Percentiles rank a stretch among this genome's conserved stretches.
Conservation (phyloP, 2,329 filamentous ascomycete genomes). For the Apiospora pterosperma region DNA sequence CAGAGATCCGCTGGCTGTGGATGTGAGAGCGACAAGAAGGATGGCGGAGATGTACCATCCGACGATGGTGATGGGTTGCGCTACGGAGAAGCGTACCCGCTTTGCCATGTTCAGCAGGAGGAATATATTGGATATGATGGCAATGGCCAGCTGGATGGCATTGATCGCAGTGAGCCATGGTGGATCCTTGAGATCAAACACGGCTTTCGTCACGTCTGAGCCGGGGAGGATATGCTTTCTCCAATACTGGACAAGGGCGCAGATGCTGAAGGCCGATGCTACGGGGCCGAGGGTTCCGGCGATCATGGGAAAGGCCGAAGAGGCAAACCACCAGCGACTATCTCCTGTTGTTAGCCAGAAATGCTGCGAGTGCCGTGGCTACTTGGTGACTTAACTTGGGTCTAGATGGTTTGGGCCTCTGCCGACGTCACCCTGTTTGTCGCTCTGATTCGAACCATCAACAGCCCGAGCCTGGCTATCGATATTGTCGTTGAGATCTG, state of each 20-base stretch:
- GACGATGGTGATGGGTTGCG: slow-evolving; percentile 78
- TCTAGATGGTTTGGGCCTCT: slow-evolving; percentile 40
- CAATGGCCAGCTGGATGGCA: slow-evolving; percentile 70
- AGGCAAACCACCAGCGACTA: slow-evolving; percentile 62
- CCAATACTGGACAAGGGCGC: slow-evolving; percentile 80
- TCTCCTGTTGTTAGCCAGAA: neutral
- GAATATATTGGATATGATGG: slow-evolving; percentile 75
- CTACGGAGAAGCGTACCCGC: slow-evolving; percentile 74
- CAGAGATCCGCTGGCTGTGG: slow-evolving; percentile 61
- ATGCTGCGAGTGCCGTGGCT: neutral
- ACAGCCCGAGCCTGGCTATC: slow-evolving; percentile 27
- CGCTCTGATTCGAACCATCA: slow-evolving; percentile 14
- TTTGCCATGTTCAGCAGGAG: slow-evolving; percentile 85
- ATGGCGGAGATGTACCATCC: slow-evolving; percentile 70
- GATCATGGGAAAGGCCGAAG: slow-evolving; percentile 69
- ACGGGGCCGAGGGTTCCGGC: slow-evolving; percentile 83
- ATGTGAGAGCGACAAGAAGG: slow-evolving; percentile 62
- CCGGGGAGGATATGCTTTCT: slow-evolving; percentile 52
- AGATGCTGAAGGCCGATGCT: slow-evolving; percentile 84
- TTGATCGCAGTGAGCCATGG: slow-evolving; percentile 74
- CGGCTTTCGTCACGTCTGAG: slow-evolving; percentile 44
- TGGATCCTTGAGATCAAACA: slow-evolving; percentile 59
- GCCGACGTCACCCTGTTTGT: slow-evolving; percentile 26
- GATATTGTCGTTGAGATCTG: slow-evolving; percentile 32
- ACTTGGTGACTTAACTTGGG: slow-evolving; percentile 34